Evolutionary conservation across 2,329 filamentous ascomycete species (phyloP).

Genomic region (Dothistroma pini): DNA sequence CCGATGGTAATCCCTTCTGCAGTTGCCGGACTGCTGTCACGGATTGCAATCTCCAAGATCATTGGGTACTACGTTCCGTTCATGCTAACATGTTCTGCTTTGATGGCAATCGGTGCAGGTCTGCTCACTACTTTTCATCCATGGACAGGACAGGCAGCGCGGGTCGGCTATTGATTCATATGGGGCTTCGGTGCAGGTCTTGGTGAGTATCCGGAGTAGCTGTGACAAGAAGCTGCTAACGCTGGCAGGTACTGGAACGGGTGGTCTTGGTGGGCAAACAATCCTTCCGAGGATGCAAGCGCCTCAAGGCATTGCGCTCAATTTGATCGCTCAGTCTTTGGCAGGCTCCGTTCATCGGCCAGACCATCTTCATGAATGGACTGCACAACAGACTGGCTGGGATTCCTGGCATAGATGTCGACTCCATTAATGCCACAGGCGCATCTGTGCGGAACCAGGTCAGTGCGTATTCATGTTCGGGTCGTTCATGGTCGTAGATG

Average conservation of each 20-base stretch:
- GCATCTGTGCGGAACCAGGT: slow-evolving; percentile 58
- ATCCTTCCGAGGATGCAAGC: slow-evolving; percentile 41
- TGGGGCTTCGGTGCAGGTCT: slow-evolving; percentile 42
- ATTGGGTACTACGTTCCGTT: slow-evolving; percentile 50
- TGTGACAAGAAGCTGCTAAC: neutral
- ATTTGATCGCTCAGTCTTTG: slow-evolving; percentile 47
- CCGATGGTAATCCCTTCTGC: slow-evolving; percentile 45
- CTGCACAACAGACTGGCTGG: slow-evolving; percentile 40
- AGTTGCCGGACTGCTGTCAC: slow-evolving; percentile 30
- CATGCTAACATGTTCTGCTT: slow-evolving; percentile 38
- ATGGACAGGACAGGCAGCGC: slow-evolving; percentile 36
- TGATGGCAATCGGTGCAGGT: slow-evolving; percentile 46
- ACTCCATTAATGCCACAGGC: slow-evolving; percentile 48
- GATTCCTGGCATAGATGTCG: slow-evolving; percentile 39
- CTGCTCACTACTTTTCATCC: slow-evolving; percentile 43
- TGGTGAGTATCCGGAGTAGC: slow-evolving; percentile 35
- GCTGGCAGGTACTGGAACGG: slow-evolving; percentile 36
- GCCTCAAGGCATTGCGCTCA: slow-evolving; percentile 45
- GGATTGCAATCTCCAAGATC: slow-evolving; percentile 33
- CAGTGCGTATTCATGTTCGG: slow-evolving; percentile 30
- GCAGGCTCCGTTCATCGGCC: slow-evolving; percentile 46
- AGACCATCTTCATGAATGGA: slow-evolving; percentile 50
- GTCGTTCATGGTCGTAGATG: slow-evolving; percentile 19
- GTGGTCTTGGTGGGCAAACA: slow-evolving; percentile 45
- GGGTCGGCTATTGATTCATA: slow-evolving; percentile 38